phyloP scores from a whole-genome alignment of 768 basidiomycete genomes.

The Boletus coccyginus region DNA sequence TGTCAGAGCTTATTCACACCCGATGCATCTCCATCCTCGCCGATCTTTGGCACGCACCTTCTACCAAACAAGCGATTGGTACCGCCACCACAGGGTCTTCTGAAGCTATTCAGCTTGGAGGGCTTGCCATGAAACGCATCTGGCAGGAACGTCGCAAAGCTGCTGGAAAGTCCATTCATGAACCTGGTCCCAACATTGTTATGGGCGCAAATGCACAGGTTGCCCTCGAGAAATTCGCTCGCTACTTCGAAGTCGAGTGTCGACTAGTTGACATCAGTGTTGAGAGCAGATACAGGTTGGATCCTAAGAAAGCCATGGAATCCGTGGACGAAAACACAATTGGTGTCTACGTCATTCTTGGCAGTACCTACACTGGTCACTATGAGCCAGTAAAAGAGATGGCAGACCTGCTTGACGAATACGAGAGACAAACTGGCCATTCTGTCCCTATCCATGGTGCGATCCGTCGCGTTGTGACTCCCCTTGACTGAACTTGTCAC shows the following conservation, averaged over 20 bases:
- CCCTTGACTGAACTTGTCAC: conserved; percentile 2
- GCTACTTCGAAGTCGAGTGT: conserved; percentile 65
- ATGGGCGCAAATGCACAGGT: conserved; percentile 73
- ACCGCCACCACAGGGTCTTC: conserved; percentile 71
- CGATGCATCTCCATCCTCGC: conserved; percentile 57
- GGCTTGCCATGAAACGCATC: conserved; percentile 66
- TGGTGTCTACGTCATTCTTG: conserved; percentile 61
- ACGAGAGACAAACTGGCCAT: conserved; percentile 45
- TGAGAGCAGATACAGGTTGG: conserved; percentile 77
- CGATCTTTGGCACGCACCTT: conserved; percentile 65
- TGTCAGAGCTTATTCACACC: conserved; percentile 41
- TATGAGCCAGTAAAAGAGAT: conserved; percentile 86
- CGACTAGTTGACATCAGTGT: conserved; percentile 61
- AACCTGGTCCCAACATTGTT: conserved; percentile 63
- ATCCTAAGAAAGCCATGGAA: conserved; percentile 61
- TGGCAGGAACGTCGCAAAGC: conserved; percentile 70
- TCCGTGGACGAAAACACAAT: conserved; percentile 72
- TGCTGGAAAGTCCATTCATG: conserved; percentile 61
- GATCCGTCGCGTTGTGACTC: conserved; percentile 25
- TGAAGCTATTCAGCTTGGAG: conserved; percentile 72
- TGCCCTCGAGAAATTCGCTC: conserved; percentile 67
- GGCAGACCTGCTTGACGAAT: conserved; percentile 65
- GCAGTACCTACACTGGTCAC: conserved; percentile 56
- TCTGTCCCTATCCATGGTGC: conserved; percentile 42
- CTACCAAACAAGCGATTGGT: conserved; percentile 52